Conservation (phyloP, 1,284 basidiomycete genomes). For the Gomphus bonarii region DNA sequence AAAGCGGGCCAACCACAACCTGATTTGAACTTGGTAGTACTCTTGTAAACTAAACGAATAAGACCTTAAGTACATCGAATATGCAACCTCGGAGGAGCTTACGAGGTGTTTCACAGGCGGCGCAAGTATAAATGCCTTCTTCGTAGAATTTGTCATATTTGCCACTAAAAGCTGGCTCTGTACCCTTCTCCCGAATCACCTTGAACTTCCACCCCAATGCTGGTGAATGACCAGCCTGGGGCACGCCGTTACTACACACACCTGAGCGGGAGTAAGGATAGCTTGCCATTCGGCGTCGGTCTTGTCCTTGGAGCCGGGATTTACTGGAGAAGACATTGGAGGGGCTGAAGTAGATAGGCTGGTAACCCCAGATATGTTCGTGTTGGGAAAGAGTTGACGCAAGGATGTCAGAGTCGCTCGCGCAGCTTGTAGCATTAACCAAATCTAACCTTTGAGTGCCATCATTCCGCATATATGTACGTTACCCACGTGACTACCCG, state of each 20-base stretch:
- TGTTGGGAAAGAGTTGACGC: background rate
- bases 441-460: background rate
- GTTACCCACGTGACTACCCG: background rate
- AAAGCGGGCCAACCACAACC: slow-evolving; percentile 98
- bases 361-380: background rate
- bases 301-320: slow-evolving; percentile 30
- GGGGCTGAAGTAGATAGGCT: background rate
- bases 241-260: slow-evolving; percentile 22
- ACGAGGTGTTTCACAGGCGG: slow-evolving; percentile 52
- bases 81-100: background rate
- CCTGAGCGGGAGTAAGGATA: slow-evolving; percentile 75
- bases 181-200: slow-evolving; percentile 80
- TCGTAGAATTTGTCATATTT: slow-evolving; percentile 64
- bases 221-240: background rate
- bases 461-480: background rate
- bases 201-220: slow-evolving; percentile 50
- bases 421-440: background rate
- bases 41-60: slow-evolving; percentile 58
- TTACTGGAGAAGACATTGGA: background rate
- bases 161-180: slow-evolving; percentile 70
- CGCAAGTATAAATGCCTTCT: slow-evolving; percentile 65
- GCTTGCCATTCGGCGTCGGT: slow-evolving; percentile 82
- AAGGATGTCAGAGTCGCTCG: background rate
- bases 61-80: slow-evolving; percentile 21
- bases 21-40: slow-evolving; percentile 84